These are phyloP conservation scores for Aspergillus brasiliensis DNA, from an alignment of 2,329 filamentous ascomycete species.

Conservation along the genomic window DNA sequence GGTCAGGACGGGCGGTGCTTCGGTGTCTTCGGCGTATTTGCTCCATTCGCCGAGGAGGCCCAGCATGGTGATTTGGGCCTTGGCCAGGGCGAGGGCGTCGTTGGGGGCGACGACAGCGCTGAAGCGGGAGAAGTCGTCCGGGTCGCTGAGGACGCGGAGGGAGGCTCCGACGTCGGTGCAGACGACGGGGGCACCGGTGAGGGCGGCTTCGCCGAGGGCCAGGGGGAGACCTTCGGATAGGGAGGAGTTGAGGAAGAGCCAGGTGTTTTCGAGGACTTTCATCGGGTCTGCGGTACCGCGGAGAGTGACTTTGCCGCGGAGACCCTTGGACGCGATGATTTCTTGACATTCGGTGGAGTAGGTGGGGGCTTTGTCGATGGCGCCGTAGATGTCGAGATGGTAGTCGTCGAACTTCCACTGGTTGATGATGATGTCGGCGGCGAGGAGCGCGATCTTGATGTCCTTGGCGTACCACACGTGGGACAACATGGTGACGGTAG, in stretches of 20 bases:
- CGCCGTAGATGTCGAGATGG: slow-evolving; percentile 64
- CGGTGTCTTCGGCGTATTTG: slow-evolving; percentile 58
- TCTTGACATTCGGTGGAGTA: slow-evolving; percentile 63
- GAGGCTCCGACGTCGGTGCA: slow-evolving; percentile 47
- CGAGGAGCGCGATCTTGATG: slow-evolving; percentile 65
- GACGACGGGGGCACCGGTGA: slow-evolving; percentile 49
- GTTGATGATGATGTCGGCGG: slow-evolving; percentile 67
- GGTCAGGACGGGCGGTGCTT: slow-evolving; percentile 46
- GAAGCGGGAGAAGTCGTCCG: slow-evolving; percentile 53
- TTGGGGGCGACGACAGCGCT: slow-evolving; percentile 67
- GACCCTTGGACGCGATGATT: slow-evolving; percentile 58
- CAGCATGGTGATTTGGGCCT: slow-evolving; percentile 64
- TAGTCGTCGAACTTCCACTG: slow-evolving; percentile 68
- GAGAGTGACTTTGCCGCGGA: slow-evolving; percentile 54
- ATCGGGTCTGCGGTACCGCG: slow-evolving; percentile 60
- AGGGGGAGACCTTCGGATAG: slow-evolving; percentile 50
- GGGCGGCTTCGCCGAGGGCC: slow-evolving; percentile 49
- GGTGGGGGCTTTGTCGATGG: slow-evolving; percentile 63
- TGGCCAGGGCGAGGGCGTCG: slow-evolving; percentile 61
- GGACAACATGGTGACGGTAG: slow-evolving; percentile 67
- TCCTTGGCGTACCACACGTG: slow-evolving; percentile 60
- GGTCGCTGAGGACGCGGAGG: slow-evolving; percentile 44
- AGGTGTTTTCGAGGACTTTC: slow-evolving; percentile 58
- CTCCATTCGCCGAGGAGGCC: slow-evolving; percentile 65
- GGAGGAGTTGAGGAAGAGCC: slow-evolving; percentile 56